Percentiles rank a stretch among this genome's conserved stretches.
Conservation (phyloP, 2,329 filamentous ascomycete species). For the Fusarium humuli region DNA sequence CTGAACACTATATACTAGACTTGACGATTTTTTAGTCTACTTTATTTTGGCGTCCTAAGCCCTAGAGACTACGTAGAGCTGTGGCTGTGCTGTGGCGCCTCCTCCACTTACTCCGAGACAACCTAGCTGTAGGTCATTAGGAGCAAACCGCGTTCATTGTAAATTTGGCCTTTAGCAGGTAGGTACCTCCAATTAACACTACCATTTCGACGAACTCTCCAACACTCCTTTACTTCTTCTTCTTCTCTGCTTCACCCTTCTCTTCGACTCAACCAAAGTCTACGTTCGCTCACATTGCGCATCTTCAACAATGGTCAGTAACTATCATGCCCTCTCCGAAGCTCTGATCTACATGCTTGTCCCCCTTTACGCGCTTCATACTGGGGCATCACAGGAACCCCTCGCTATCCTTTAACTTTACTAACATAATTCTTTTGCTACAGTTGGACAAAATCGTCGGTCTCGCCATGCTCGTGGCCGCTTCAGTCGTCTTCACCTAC, state of each 20-base stretch:
- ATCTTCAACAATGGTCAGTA: conserved; percentile 44
- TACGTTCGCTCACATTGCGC: conserved; percentile 36
- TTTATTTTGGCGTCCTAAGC: conserved; percentile 22
- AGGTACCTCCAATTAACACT: not conserved
- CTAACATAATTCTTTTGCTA: conserved; percentile 25
- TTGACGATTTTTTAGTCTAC: not conserved
- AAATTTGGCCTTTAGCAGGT: conserved; percentile 10
- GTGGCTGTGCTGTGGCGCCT: not conserved
- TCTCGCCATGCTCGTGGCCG: conserved; percentile 75
- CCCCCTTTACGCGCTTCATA: conserved; percentile 35
- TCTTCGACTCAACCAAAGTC: conserved; percentile 21
- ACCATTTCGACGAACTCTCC: conserved; percentile 31
- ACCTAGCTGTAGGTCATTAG: conserved; percentile 1
- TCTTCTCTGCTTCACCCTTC: conserved; percentile 13
- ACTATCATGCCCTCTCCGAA: not conserved
- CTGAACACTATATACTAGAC: not conserved
- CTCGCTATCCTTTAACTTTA: conserved; percentile 13
- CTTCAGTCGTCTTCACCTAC: conserved; percentile 77
- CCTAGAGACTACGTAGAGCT: not conserved
- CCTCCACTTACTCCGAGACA: not conserved
- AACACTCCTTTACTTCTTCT: conserved; percentile 41
- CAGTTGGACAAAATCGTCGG: conserved; percentile 90
- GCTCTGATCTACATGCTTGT: conserved; percentile 32
- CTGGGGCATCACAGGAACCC: conserved; percentile 42
- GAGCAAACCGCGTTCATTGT: conserved; percentile 6